Evolutionary conservation across 495 filamentous ascomycete species (phyloP).

Genomic region (Neurospora tetrasperma): DNA sequence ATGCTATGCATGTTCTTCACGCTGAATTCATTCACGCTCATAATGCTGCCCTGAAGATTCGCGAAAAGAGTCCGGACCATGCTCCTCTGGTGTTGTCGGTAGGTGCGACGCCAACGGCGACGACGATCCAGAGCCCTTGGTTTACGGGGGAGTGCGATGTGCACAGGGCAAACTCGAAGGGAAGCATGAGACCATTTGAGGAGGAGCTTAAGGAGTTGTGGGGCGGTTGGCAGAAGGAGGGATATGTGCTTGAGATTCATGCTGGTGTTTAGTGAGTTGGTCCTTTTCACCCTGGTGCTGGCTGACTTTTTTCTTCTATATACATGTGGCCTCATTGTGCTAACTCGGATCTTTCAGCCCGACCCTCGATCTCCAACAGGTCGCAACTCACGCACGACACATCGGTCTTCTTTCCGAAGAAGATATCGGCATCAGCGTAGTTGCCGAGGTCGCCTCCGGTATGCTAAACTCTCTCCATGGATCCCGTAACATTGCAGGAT

Average conservation of each 20-base stretch:
- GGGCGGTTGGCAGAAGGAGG: conserved; percentile 7
- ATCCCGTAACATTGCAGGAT: not conserved
- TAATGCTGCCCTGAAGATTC: conserved; percentile 36
- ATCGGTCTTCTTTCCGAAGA: conserved; percentile 28
- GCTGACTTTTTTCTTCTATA: conserved; percentile 51
- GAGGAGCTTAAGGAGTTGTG: conserved; percentile 8
- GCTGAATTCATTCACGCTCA: conserved; percentile 44
- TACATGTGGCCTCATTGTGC: conserved; percentile 41
- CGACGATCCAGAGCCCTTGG: conserved; percentile 36
- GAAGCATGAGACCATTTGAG: not conserved
- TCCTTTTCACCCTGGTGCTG: conserved; percentile 16
- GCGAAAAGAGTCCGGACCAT: conserved; percentile 13
- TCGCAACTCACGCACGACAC: conserved; percentile 55
- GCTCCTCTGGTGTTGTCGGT: conserved; percentile 51
- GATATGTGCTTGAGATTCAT: conserved; percentile 23
- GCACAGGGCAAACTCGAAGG: not conserved
- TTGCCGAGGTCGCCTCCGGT: conserved; percentile 53
- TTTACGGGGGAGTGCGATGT: conserved; percentile 8
- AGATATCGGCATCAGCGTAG: conserved; percentile 57
- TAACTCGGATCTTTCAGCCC: conserved; percentile 24
- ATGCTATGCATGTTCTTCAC: conserved; percentile 46
- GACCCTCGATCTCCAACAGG: conserved; percentile 71
- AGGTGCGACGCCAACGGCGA: conserved; percentile 73
- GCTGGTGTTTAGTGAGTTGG: conserved; percentile 26
- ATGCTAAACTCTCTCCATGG: not conserved